Evolutionary conservation across 306 rosid species (phyloP), one percentile per base, ranked within the genome.

Genomic region (Cicer arietinum): DNA sequence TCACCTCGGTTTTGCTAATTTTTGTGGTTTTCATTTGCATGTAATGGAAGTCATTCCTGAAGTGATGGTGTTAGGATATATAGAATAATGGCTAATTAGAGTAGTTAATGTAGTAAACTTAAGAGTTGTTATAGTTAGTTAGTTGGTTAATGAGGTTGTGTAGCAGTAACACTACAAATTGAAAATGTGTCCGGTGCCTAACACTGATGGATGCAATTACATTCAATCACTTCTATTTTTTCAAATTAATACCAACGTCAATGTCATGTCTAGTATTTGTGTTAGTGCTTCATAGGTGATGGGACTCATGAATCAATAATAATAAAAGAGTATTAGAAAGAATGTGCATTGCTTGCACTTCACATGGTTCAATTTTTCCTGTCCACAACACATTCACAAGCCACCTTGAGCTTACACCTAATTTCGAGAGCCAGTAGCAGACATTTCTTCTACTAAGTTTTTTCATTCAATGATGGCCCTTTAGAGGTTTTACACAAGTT

Each of bases 361-460:
- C 51, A 8, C n/a, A 9, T n/a, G 8, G 7, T 64, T 64, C 16
- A 64, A 43, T 7, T 63, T 66, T 67, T 61, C 68, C 39, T 56
- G 60, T 44, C n/a, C 61, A 57, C 58, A 51, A 66, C 76, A 56
- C 65, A 68, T 45, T 84, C 70, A 51, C 68, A 47, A 62, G 50
- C 70, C 45, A 48, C 67, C 54, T 41, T 67, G 10, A 64, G 30
- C 78, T 17, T 42, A 22, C 42, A 83, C 68, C 70, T 45, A 54
- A 47, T 64, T 46, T 60, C 63, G 5, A 17, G 7, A 59, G 39
- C 57, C 64, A 8, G 22, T n/a, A 59, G 44, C 46, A 74, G 37
- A 39, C 12, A 46, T 54, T 67, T 68, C 44, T 16, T 8, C 43
- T 30, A 1, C 1, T 40, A n/a, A 39, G 22, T 30, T 63, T 2